Conservation (phyloP, 257 asterid genomes). For the Lithospermum erythrorhizon region DNA sequence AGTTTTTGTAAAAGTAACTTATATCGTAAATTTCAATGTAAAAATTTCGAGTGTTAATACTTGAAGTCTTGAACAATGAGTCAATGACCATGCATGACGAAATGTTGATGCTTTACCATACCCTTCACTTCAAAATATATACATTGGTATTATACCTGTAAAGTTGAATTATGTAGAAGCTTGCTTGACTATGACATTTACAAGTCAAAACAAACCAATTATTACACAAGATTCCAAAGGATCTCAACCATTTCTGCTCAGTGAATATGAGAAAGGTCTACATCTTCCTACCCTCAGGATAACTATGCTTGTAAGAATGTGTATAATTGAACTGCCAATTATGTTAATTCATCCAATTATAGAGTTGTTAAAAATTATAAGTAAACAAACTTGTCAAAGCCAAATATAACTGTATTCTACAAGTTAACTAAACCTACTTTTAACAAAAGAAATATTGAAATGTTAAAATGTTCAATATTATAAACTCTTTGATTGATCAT, state of each 20-base stretch:
- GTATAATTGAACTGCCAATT: conserved; percentile 1
- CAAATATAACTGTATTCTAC: background rate
- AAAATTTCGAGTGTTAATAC: too few species aligned
- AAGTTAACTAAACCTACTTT: background rate
- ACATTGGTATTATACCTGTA: conserved; percentile 26
- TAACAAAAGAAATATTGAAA: too few species aligned
- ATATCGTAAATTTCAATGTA: too few species aligned
- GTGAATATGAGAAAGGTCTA: background rate
- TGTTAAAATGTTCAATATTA: background rate
- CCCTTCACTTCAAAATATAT: conserved; percentile 2
- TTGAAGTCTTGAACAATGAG: too few species aligned
- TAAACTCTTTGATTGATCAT: too few species aligned
- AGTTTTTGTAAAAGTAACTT: too few species aligned
- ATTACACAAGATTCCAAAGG: conserved; percentile 18
- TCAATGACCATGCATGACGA: too few species aligned
- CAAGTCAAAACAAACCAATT: conserved; percentile 28
- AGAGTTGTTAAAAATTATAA: background rate
- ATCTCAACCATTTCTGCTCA: conserved; percentile 2
- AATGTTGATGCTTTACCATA: background rate
- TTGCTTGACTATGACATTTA: conserved; percentile 27
- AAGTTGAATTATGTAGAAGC: conserved; percentile 35
- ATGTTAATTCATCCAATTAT: too few species aligned
- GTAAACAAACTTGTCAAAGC: too few species aligned
- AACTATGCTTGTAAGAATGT: conserved; percentile 8
- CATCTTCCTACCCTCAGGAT: conserved; percentile 1